phyloP scores from a whole-genome alignment of 1,139 yeast species.

The Lodderomyces elongisporus region DNA sequence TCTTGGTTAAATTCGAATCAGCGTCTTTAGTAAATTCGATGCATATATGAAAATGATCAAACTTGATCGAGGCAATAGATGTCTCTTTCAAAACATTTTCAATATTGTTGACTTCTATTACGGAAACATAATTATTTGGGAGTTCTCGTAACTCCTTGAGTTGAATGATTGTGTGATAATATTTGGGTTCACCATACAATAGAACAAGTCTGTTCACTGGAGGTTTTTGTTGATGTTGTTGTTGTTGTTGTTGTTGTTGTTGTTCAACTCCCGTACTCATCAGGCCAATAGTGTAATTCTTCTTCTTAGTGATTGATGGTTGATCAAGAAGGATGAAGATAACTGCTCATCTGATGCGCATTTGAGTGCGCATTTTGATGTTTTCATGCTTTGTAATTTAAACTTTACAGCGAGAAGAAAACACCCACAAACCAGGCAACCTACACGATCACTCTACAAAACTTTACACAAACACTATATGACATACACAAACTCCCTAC shows the following conservation, averaged over 20 bases:
- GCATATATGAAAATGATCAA: slow-evolving; percentile 29
- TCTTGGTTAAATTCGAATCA: slow-evolving; percentile 18
- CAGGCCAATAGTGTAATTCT: too few relatives aligned
- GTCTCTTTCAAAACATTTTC: slow-evolving; percentile 11
- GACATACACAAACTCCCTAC: too few relatives aligned
- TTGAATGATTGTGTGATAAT: slow-evolving; percentile 25
- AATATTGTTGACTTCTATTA: slow-evolving; percentile 17
- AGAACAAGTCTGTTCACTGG: slow-evolving; percentile 23
- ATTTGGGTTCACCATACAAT: slow-evolving; percentile 28
- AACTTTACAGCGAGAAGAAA: too few relatives aligned
- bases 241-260: not conserved
- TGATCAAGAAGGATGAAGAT: too few relatives aligned
- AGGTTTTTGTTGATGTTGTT: not conserved
- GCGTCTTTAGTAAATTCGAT: slow-evolving; percentile 32
- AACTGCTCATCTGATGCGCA: too few relatives aligned
- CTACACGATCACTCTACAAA: too few relatives aligned
- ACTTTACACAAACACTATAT: too few relatives aligned
- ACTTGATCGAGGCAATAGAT: slow-evolving; percentile 15
- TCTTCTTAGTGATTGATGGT: too few relatives aligned
- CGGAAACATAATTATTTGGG: slow-evolving; percentile 18
- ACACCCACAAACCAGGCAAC: too few relatives aligned
- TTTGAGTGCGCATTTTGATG: too few relatives aligned
- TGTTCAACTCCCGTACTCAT: too few relatives aligned
- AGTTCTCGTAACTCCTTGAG: slow-evolving; percentile 22
- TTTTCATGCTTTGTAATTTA: too few relatives aligned